Evolutionary conservation across 139 green algal species (phyloP).

Genomic region (Choricystis sp.): DNA sequence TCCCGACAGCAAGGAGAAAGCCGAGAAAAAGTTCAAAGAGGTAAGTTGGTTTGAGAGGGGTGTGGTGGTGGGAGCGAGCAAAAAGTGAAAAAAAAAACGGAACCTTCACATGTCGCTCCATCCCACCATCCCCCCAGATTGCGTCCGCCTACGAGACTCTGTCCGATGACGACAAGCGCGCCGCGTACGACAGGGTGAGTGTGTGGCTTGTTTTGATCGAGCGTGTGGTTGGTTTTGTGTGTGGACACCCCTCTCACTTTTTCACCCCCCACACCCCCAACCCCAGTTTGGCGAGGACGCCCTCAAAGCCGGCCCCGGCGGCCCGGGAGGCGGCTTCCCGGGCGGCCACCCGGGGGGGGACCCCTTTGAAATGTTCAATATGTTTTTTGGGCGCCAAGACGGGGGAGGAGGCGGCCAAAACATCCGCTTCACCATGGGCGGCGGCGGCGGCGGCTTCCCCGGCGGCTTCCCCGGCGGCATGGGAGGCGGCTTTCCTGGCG

Average conservation of each 20-base stretch:
- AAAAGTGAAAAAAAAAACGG: neutral
- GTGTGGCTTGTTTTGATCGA: neutral
- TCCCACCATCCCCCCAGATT: conserved; percentile 4
- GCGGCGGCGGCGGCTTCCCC: conserved; percentile 20
- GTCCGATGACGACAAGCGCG: conserved; percentile 55
- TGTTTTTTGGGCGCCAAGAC: conserved; percentile 48
- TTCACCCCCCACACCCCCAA: neutral
- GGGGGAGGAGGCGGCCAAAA: conserved; percentile 10
- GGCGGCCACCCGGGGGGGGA: conserved; percentile 32
- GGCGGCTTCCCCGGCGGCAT: conserved; percentile 4
- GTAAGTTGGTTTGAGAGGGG: conserved; percentile 3
- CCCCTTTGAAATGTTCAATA: conserved; percentile 65
- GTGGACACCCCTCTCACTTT: neutral
- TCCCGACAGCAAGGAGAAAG: conserved; percentile 54
- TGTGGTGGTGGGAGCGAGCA: neutral
- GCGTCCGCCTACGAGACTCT: conserved; percentile 67
- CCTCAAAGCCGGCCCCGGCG: conserved; percentile 22
- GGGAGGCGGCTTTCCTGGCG: conserved; percentile 4
- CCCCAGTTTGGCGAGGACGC: conserved; percentile 52
- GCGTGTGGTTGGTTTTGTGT: neutral
- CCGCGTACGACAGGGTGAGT: conserved; percentile 57
- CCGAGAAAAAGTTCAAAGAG: conserved; percentile 58
- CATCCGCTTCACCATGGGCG: conserved; percentile 16
- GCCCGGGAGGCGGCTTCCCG: conserved; percentile 6
- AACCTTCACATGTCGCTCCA: neutral